phyloP scores from a whole-genome alignment of 2,329 filamentous ascomycete genomes.

The Ophiocordyceps camponoti-saundersi region DNA sequence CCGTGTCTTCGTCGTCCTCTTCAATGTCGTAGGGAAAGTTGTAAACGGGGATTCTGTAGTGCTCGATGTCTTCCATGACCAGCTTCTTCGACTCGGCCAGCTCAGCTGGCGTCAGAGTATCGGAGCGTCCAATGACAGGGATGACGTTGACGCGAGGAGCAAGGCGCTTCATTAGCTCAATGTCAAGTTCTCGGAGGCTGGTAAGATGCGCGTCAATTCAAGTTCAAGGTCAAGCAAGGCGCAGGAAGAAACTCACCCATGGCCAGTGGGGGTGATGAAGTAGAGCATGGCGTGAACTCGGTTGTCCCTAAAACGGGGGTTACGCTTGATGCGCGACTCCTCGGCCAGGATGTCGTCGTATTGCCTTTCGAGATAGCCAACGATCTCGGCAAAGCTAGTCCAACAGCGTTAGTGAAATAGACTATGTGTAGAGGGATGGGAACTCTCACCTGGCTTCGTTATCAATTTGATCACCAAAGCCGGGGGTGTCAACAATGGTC shows the following conservation, averaged over 20 bases:
- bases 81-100: constrained; percentile 98
- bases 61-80: constrained; percentile 99
- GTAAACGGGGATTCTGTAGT: constrained; percentile 98
- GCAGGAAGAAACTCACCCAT: constrained; percentile 45
- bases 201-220: background rate
- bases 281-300: constrained; percentile 96
- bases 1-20: constrained; percentile 97
- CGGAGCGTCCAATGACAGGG: constrained; percentile 94
- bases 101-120: constrained; percentile 90
- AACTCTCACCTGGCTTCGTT: constrained; percentile 76
- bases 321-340: constrained; percentile 99
- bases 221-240: background rate
- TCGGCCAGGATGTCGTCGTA: constrained; percentile 98
- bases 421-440: background rate
- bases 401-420: background rate
- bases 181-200: constrained; percentile 94
- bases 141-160: constrained; percentile 98
- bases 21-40: constrained; percentile 99
- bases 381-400: constrained; percentile 86
- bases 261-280: constrained; percentile 97
- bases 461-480: constrained; percentile 97
- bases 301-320: constrained; percentile 98
- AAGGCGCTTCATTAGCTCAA: constrained; percentile 98
- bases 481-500: constrained; percentile 96
- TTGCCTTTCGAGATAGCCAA: constrained; percentile 95